These are phyloP conservation scores for Magnolia kwangsiensis DNA, from an alignment of 164 flowering plant genomes.

Conservation along the genomic window DNA sequence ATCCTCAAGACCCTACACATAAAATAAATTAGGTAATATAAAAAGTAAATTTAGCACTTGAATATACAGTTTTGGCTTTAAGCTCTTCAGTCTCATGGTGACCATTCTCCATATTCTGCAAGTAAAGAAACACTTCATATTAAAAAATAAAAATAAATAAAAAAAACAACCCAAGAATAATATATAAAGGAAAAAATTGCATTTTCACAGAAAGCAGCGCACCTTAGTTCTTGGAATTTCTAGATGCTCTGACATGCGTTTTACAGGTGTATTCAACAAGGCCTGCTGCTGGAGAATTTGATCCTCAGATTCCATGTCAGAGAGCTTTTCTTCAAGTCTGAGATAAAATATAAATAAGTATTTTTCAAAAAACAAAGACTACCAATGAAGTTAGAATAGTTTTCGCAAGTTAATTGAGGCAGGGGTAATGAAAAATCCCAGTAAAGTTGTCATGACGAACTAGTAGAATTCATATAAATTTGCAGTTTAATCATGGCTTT, in stretches of 20 bases:
- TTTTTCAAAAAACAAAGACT: not conserved
- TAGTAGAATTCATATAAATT: no score
- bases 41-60: not conserved
- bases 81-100: conserved; percentile 50
- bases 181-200: not conserved
- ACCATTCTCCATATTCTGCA: conserved; percentile 81
- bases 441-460: not conserved
- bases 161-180: not conserved
- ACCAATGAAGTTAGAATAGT: not conserved
- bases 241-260: conserved; percentile 43
- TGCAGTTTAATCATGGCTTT: not conserved
- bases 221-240: conserved; percentile 42
- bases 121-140: not conserved
- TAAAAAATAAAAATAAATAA: no score
- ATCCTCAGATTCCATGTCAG: conserved; percentile 77
- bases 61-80: conserved; percentile 36
- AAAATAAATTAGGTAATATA: not conserved
- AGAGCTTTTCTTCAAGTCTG: conserved; percentile 85
- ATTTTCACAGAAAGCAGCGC: conserved; percentile 1
- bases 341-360: not conserved
- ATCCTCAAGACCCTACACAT: not conserved
- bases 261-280: conserved; percentile 47
- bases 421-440: not conserved
- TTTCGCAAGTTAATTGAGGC: not conserved
- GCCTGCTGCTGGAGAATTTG: conserved; percentile 74